These are phyloP conservation scores for Hymenoscyphus fraxineus DNA, from an alignment of 2,329 filamentous ascomycete genomes.

Conservation along the genomic window DNA sequence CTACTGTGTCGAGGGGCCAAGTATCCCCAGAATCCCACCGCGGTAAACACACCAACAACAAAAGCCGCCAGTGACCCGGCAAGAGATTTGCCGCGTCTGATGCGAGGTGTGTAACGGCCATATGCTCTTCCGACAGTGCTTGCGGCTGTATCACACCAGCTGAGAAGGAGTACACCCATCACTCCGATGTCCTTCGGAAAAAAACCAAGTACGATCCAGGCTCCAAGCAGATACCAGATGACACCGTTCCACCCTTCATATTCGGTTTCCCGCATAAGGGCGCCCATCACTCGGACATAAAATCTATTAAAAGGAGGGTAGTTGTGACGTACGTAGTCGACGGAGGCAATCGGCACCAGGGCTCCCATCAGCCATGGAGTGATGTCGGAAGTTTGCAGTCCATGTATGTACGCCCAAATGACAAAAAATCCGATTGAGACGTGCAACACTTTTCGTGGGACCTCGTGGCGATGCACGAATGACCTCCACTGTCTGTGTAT, in stretches of 20 bases:
- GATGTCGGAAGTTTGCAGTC: slow-evolving; percentile 72
- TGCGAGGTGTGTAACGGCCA: slow-evolving; percentile 80
- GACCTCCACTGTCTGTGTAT: slow-evolving; percentile 89
- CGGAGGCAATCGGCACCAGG: slow-evolving; percentile 77
- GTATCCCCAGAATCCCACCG: slow-evolving; percentile 83
- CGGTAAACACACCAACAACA: slow-evolving; percentile 75
- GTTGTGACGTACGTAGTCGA: slow-evolving; percentile 79
- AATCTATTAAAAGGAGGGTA: slow-evolving; percentile 78
- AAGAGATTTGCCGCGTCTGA: slow-evolving; percentile 85
- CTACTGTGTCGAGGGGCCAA: slow-evolving; percentile 66
- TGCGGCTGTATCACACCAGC: slow-evolving; percentile 97
- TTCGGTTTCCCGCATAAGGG: slow-evolving; percentile 95
- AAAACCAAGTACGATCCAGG: slow-evolving; percentile 79
- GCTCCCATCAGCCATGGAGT: slow-evolving; percentile 78
- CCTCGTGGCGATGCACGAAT: slow-evolving; percentile 95
- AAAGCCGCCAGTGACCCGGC: slow-evolving; percentile 86
- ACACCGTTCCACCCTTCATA: slow-evolving; percentile 94
- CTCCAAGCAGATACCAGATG: slow-evolving; percentile 91
- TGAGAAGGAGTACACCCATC: slow-evolving; percentile 83
- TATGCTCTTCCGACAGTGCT: slow-evolving; percentile 90
- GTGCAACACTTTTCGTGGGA: slow-evolving; percentile 88
- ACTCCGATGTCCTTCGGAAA: slow-evolving; percentile 93
- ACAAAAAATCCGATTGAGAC: slow-evolving; percentile 96
- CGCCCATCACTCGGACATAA: slow-evolving; percentile 80
- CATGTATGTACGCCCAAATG: slow-evolving; percentile 76